Evolutionary conservation across 805 yeast genomes (phyloP), one percentile per base, ranked within the genome.

Genomic region (Yamadazyma kitorensis): DNA sequence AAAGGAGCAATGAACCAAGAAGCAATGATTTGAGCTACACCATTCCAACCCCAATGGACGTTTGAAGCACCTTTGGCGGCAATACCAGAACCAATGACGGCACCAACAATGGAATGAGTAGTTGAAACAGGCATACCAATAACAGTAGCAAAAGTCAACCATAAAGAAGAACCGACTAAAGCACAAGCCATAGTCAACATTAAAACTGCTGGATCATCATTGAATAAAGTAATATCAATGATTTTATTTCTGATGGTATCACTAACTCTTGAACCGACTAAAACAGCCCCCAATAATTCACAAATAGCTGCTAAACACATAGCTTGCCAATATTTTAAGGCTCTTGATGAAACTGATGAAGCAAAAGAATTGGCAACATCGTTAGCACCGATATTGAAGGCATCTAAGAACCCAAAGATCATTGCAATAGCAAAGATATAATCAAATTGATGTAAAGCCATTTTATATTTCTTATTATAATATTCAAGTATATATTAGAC

Each of bases 341-440:
- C 72, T 47, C 83, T 65, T 9, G 89, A 80, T 10, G 88, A 78
- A 4, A 82, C 79, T 0, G 89, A 75, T 2, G 89, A 81, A 1
- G 91, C 82, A 51, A 80, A 82, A 2, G 91, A 82, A 65, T 83
- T 82, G 11, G 89, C 82, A 38, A 82, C 87, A 65, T 82, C 91
- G 51, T 83, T 82, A 19, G 89, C 91, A 33, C 89, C 89, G 47
- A 81, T 82, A 55, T 81, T 82, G 72, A 78, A 82, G 4, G 88
- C 89, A 59, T 82, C 88, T 46, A 82, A 64, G 65, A 79, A 80
- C 39, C 86, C 88, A 58, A 82, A 81, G 40, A 82, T 57, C 70
- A 80, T 70, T 27, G 76, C 76, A 40, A 80, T 70, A 12, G 86
- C 89, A 52, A 82, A 77, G 52, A 82, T 67, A 51, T 80, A 82